Base-by-base conservation (phyloP, 1,284 basidiomycete species). In the Cryptococcus floricola region DNA sequence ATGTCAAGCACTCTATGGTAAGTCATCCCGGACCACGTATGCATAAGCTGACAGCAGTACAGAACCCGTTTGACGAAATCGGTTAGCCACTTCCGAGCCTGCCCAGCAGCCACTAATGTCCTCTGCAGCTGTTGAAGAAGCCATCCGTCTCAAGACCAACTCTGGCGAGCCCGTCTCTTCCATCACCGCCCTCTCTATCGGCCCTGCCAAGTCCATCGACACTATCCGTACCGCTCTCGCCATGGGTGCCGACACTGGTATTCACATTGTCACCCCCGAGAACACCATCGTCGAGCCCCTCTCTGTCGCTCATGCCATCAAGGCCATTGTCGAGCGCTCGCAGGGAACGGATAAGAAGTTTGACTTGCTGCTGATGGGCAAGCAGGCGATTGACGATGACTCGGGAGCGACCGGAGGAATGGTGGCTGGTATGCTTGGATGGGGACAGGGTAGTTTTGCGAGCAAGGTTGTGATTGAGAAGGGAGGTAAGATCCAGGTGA, bases 341-440 rank as follows among this genome's bases (percentile, higher is more conserved):
- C 59, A 59, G 27, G 61, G 59, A 38, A 56, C 57, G 49, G 82
- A 87, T 66, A 80, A 85, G 63, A 82, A 83, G 59, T 77, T 75
- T 49, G 94, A 98, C 68, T 68, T 98, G 56, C 87, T 98, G 53
- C 93, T 98, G 61, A 83, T 97, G 79, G 95, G 96, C n/a, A 98
- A 98, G 79, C 95, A 98, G 78, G 89, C 95, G 12, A 98, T 98
- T 67, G 95, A 98, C 78, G 94, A 96, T 68, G 95, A 98, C 76
- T 84, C 90, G 4, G 90, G 91, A n/a, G 88, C 94, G 79, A 98
- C 95, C 8, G 95, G 95, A 1, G 94, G 97, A 74, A 98, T 98
- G 90, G 83, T 98, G 41, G 94, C 95, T 18, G 95, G 92, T 3
- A 80, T 98, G 68, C 78, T 97, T 66, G 86, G 87, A 48, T 98